These are phyloP conservation scores for Xylariaceae sp. DNA, from an alignment of 2,329 filamentous ascomycete species.

Conservation along the genomic window DNA sequence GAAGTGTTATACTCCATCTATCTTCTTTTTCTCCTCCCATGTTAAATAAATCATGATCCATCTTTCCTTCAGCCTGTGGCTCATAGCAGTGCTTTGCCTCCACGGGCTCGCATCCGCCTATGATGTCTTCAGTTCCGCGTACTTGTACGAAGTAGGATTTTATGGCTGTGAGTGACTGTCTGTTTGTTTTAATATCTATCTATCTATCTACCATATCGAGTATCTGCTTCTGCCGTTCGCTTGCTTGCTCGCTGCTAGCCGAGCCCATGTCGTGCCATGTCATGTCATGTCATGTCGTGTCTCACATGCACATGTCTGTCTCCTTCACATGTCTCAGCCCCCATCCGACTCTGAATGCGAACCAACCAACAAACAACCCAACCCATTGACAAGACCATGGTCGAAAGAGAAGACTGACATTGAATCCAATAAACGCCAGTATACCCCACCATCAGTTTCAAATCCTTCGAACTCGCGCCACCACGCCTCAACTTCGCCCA, in stretches of 20 bases:
- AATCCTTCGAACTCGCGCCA: constrained; percentile 12
- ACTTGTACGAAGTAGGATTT: constrained; percentile 15
- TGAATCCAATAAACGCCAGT: constrained; percentile 5
- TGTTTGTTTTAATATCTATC: neutral
- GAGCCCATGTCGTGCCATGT: too few species aligned
- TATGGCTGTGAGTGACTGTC: constrained; percentile 17
- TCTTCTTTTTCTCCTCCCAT: neutral
- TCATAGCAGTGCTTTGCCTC: constrained; percentile 3
- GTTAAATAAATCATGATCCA: constrained; percentile 11
- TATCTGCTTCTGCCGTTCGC: too few species aligned
- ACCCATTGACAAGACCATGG: neutral
- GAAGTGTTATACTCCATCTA: too few species aligned
- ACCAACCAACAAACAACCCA: too few species aligned
- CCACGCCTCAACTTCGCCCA: constrained; percentile 16
- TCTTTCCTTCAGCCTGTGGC: constrained; percentile 6
- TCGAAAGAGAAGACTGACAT: neutral
- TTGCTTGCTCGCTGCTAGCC: too few species aligned
- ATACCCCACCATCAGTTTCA: constrained; percentile 17
- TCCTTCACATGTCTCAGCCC: neutral
- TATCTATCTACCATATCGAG: too few species aligned
- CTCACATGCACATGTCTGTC: neutral
- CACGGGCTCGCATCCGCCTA: constrained; percentile 2
- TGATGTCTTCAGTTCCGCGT: constrained; percentile 11
- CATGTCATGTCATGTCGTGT: neutral
- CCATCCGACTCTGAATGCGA: too few species aligned